Evolutionary conservation across 2,329 filamentous ascomycete species (phyloP).

Genomic region (Aspergillus puulaauensis): DNA sequence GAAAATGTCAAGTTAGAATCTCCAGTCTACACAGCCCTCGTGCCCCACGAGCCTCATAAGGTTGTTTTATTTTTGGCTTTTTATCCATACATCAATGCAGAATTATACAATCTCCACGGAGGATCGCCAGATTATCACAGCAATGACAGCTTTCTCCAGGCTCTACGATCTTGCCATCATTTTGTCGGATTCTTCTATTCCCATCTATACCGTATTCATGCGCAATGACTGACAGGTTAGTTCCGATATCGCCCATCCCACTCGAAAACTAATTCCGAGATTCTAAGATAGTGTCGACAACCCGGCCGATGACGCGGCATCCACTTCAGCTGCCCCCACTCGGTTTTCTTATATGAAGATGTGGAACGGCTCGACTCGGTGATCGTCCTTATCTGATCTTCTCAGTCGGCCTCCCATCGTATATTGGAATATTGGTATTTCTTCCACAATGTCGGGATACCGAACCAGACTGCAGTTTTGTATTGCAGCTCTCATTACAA

Average conservation of each 20-base stretch:
- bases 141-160: neutral
- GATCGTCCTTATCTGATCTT: slow-evolving; percentile 6
- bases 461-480: neutral
- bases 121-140: neutral
- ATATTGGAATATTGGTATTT: neutral
- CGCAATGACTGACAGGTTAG: neutral
- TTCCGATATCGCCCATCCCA: neutral
- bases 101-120: neutral
- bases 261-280: neutral
- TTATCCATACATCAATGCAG: neutral
- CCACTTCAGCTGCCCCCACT: neutral
- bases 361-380: neutral
- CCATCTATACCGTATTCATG: too few species aligned
- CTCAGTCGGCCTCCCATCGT: neutral
- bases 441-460: neutral
- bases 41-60: neutral
- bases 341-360: neutral
- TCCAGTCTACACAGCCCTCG: too few species aligned
- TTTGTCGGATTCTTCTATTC: neutral
- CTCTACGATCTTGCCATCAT: neutral
- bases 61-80: neutral
- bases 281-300: slow-evolving; percentile 1
- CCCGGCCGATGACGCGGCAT: slow-evolving; percentile 2
- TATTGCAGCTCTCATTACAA: slow-evolving; percentile 1
- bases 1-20: neutral